Conservation (phyloP, 2,329 filamentous ascomycete species). For the Incumbomyces delicatus region DNA sequence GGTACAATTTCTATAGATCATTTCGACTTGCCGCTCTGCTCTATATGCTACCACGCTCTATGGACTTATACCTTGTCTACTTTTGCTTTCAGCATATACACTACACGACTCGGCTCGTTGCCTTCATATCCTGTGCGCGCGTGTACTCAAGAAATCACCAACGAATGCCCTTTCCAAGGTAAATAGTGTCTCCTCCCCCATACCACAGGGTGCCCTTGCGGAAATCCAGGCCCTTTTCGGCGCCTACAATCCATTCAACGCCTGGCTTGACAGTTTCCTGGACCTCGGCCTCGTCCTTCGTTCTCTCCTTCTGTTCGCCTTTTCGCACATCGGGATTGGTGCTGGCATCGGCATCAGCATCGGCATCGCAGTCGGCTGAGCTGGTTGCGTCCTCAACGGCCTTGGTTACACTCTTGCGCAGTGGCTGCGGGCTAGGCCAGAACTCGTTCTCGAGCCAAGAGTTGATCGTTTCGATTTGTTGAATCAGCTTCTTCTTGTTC, state of each 20-base stretch:
- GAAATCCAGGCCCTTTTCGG: slow-evolving; percentile 70
- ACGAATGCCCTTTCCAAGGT: slow-evolving; percentile 31
- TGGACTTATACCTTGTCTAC: too few relatives aligned
- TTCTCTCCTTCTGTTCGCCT: slow-evolving; percentile 18
- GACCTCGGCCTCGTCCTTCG: slow-evolving; percentile 19
- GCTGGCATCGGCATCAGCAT: too few relatives aligned
- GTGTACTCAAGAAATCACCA: background rate
- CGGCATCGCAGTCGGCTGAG: background rate
- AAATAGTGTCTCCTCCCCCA: slow-evolving; percentile 64
- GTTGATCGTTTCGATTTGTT: slow-evolving; percentile 67
- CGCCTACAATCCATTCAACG: slow-evolving; percentile 78
- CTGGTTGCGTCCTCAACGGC: background rate
- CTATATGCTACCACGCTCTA: too few relatives aligned
- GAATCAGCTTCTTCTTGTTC: slow-evolving; percentile 56
- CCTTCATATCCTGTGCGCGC: too few relatives aligned
- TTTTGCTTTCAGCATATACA: too few relatives aligned
- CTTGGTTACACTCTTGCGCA: background rate
- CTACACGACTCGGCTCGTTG: too few relatives aligned
- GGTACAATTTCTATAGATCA: too few relatives aligned
- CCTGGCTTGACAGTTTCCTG: slow-evolving; percentile 29
- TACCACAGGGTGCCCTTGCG: slow-evolving; percentile 76
- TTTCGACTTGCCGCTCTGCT: too few relatives aligned
- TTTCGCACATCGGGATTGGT: too few relatives aligned
- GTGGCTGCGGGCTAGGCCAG: slow-evolving; percentile 46
- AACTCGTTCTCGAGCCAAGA: slow-evolving; percentile 59